Percentiles rank a stretch among this genome's conserved stretches.
These are phyloP conservation scores for Coprinellus aureogranulatus DNA, from an alignment of 768 basidiomycete species.

Conservation along the genomic window DNA sequence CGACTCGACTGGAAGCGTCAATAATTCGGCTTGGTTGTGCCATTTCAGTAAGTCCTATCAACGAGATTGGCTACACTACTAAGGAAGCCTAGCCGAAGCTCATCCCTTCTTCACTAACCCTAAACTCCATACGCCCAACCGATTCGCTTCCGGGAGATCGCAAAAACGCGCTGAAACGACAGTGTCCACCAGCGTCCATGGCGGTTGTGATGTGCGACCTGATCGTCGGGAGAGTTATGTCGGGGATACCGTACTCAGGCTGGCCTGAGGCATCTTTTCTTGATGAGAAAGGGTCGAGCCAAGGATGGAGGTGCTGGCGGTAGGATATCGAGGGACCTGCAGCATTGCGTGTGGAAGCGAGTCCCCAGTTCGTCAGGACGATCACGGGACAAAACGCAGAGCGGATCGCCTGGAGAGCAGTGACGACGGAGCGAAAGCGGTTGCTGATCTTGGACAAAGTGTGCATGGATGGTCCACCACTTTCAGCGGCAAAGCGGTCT, in stretches of 20 bases:
- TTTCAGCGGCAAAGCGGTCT: slow-evolving; percentile 66
- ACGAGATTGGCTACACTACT: background rate
- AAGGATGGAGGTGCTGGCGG: slow-evolving; percentile 52
- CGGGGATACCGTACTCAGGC: background rate
- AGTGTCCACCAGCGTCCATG: background rate
- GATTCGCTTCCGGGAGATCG: background rate
- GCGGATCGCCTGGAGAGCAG: slow-evolving; percentile 28
- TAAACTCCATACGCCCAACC: background rate
- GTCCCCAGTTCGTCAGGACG: slow-evolving; percentile 15
- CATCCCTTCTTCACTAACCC: background rate
- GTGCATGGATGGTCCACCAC: slow-evolving; percentile 27
- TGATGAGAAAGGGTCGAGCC: slow-evolving; percentile 28
- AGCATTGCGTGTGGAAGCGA: slow-evolving; percentile 5
- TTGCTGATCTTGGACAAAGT: slow-evolving; percentile 11
- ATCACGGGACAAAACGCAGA: slow-evolving; percentile 12
- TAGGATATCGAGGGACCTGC: slow-evolving; percentile 26
- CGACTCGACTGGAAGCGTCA: background rate
- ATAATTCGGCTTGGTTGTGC: no score
- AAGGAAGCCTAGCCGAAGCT: background rate
- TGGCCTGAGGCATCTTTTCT: slow-evolving; percentile 2
- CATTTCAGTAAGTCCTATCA: background rate
- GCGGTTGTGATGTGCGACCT: slow-evolving; percentile 5
- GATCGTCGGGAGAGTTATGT: background rate
- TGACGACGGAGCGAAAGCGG: slow-evolving; percentile 44
- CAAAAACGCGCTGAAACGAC: background rate